Evolutionary conservation across 352 stramenopile species (phyloP).

Genomic region (Pythium apleroticum): DNA sequence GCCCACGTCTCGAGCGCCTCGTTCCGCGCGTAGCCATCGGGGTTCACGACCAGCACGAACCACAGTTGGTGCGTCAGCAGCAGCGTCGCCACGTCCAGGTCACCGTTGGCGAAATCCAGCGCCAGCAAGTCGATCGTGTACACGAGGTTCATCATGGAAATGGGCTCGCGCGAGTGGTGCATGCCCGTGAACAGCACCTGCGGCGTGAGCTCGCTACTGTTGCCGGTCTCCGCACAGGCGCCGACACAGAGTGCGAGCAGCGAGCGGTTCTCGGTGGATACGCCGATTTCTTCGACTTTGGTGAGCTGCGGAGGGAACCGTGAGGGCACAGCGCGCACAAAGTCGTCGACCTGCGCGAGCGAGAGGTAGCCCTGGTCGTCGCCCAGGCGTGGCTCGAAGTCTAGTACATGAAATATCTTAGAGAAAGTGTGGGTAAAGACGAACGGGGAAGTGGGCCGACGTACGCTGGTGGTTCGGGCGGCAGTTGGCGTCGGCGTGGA

Average conservation of each 20-base stretch:
- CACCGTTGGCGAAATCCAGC: constrained; percentile 54
- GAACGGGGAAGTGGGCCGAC: no score
- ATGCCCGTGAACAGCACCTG: constrained; percentile 81
- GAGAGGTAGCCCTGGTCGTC: constrained; percentile 66
- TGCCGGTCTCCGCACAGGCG: constrained; percentile 30
- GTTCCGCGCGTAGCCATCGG: constrained; percentile 80
- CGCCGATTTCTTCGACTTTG: constrained; percentile 55
- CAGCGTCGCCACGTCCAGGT: constrained; percentile 50
- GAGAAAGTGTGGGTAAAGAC: no score
- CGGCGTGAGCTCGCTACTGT: constrained; percentile 23
- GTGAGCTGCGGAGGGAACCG: constrained; percentile 43
- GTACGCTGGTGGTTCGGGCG: constrained; percentile 22
- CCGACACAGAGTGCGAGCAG: constrained; percentile 73
- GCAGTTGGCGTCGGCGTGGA: constrained; percentile 20
- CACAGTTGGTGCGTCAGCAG: constrained; percentile 73
- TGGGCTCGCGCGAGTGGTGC: constrained; percentile 84
- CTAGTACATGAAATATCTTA: no score
- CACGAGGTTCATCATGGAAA: constrained; percentile 88
- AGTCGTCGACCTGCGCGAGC: constrained; percentile 55
- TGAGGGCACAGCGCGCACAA: constrained; percentile 38
- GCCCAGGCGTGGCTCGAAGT: constrained; percentile 45
- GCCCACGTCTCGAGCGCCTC: constrained; percentile 62
- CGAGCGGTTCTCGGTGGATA: constrained; percentile 55
- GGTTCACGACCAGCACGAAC: constrained; percentile 85
- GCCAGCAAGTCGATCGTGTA: constrained; percentile 82